Base-by-base conservation (phyloP, 805 yeast genomes). In the Candida takata region DNA sequence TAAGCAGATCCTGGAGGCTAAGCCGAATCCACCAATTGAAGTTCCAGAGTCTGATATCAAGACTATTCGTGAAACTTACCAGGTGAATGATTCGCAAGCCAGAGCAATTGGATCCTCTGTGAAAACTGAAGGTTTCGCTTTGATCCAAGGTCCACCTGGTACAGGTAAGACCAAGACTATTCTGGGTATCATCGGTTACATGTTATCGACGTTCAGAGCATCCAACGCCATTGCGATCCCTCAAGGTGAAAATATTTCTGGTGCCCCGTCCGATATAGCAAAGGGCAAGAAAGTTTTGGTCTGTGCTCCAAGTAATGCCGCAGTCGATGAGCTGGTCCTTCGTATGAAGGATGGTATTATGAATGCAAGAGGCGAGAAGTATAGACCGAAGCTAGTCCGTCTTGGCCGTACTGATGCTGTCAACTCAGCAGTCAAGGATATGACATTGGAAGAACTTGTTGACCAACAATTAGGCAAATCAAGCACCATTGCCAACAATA, bases 121-220 rank as follows among this genome's bases (percentile, higher is more conserved):
- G 21, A 57, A 66, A 17, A 65, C 72, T 8, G 66, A 67, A 2
- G 99, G 98, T 0, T 86, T 92, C 53, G 79, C 94, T 0, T 66
- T 92, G 35, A 88, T 92, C 57, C 98, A 92, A 61, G 99, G 97
- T 39, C 99, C 99, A 0, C 99, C 99, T 0, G 99, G 99, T 59
- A 90, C 97, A 0, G 99, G 99, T 65, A 92, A 92, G 57, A 94
- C 99, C 1, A 94, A 90, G 55, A 92, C 99, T 0, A 92, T 94
- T 61, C 57, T 92, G 30, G 97, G 97, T 17, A 79, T 90, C 33
- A 74, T 90, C 23, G 96, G 97, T 0, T 76, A 86, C 37, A 75
- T 78, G 41, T 57, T 84, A 29, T 70, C 84, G 2, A 55, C 55
- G 5, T 58, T 50, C 20, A 40, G 44, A 2, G 38, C 50, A 6